Percentiles rank a stretch among this genome's conserved stretches.
Evolutionary conservation across 225 moss, liverwort and hornwort genomes (phyloP).

Genomic region (Ulota crispa): DNA sequence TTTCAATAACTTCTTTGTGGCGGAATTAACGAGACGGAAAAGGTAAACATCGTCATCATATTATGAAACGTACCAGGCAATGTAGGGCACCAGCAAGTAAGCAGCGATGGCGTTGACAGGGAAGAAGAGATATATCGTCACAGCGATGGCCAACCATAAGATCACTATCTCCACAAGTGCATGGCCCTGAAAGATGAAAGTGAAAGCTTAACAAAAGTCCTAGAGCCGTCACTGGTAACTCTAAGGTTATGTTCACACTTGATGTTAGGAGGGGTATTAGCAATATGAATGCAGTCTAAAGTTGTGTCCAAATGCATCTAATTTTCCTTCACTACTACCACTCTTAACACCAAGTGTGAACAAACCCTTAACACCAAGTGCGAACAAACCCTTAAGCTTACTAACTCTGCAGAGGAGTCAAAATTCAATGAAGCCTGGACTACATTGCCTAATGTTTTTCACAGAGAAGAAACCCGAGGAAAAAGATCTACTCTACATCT

Average conservation of each 20-base stretch:
- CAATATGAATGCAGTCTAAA: too few species aligned
- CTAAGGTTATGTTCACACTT: too few species aligned
- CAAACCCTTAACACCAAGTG: too few species aligned
- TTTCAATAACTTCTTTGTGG: neutral
- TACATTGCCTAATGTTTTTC: neutral
- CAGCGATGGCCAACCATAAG: conserved; percentile 72
- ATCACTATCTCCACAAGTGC: conserved; percentile 70
- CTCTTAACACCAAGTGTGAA: too few species aligned
- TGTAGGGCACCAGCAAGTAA: conserved; percentile 79
- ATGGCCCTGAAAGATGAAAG: conserved; percentile 45
- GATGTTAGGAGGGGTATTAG: too few species aligned
- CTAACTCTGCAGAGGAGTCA: neutral
- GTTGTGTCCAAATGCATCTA: too few species aligned
- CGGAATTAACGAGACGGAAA: neutral
- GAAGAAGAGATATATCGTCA: conserved; percentile 77
- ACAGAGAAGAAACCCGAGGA: neutral
- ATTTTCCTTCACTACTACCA: too few species aligned
- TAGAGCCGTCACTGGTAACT: neutral
- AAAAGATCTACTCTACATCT: neutral
- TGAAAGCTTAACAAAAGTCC: neutral
- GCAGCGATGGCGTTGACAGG: conserved; percentile 54
- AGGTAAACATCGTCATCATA: neutral
- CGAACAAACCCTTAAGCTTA: too few species aligned
- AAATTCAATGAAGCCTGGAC: neutral
- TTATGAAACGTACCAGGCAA: conserved; percentile 59